These are phyloP conservation scores for Lasiosphaeria hispida DNA, from an alignment of 495 filamentous ascomycete species.

Conservation along the genomic window DNA sequence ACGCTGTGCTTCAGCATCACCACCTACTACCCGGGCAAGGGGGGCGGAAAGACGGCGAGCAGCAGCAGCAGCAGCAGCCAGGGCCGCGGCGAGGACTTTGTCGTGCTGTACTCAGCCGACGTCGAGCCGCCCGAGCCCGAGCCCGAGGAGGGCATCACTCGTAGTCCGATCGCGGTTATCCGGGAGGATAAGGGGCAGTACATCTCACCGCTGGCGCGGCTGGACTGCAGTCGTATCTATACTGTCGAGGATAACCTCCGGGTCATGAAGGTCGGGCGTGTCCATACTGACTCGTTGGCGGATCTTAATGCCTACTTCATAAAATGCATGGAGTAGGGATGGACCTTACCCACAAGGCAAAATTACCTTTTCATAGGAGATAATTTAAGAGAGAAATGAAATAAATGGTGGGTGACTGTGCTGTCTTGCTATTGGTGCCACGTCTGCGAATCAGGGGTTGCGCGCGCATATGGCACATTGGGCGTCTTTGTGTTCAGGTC, in stretches of 20 bases:
- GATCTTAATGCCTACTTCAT: constrained; percentile 28
- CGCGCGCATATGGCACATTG: too few species aligned
- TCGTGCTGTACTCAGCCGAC: constrained; percentile 26
- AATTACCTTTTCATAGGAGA: neutral
- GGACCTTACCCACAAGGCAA: neutral
- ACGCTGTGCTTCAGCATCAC: constrained; percentile 36
- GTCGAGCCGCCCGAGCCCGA: constrained; percentile 26
- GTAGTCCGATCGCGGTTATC: constrained; percentile 28
- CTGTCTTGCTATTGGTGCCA: too few species aligned
- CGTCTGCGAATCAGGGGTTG: too few species aligned
- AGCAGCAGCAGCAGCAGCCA: too few species aligned
- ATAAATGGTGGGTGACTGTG: too few species aligned
- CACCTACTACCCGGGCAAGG: constrained; percentile 13
- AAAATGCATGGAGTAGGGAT: constrained; percentile 14
- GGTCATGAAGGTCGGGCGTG: constrained; percentile 33
- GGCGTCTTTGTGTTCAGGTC: too few species aligned
- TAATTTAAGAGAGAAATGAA: too few species aligned
- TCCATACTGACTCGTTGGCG: constrained; percentile 23
- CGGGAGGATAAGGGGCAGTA: constrained; percentile 30
- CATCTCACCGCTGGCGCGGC: constrained; percentile 31
- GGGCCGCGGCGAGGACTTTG: constrained; percentile 21
- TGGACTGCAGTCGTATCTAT: constrained; percentile 33
- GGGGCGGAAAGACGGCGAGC: neutral
- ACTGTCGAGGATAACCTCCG: constrained; percentile 34
- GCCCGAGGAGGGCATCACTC: constrained; percentile 23